A percentile compares a stretch with the other conserved stretches of the same genome.
Conservation (phyloP, 495 filamentous ascomycete genomes). For the Penicillium herquei region DNA sequence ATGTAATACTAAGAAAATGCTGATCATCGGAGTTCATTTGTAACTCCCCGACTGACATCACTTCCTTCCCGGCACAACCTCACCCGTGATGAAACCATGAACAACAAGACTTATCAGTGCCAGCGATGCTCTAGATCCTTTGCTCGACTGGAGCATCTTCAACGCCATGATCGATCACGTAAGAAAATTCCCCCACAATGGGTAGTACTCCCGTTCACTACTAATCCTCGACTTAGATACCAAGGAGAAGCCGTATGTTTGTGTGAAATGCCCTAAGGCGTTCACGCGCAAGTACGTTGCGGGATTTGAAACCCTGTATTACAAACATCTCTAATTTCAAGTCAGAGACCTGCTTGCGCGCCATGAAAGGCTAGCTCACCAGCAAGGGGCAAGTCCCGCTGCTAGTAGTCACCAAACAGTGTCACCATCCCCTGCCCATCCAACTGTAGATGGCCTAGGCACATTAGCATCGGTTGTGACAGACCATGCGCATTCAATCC, state of each 20-base stretch:
- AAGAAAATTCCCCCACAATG: too few species aligned
- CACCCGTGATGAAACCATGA: conserved; percentile 17
- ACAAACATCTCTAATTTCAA: neutral
- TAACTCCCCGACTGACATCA: conserved; percentile 5
- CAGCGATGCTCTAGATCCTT: conserved; percentile 37
- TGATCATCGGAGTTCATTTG: conserved; percentile 6
- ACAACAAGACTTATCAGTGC: conserved; percentile 35
- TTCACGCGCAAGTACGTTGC: conserved; percentile 42
- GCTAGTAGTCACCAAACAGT: conserved; percentile 9
- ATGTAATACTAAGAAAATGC: neutral
- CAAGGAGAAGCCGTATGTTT: conserved; percentile 43
- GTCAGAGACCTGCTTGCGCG: conserved; percentile 37
- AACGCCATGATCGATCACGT: conserved; percentile 46
- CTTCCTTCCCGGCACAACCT: neutral
- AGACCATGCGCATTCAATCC: conserved; percentile 19
- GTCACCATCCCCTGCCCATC: conserved; percentile 21
- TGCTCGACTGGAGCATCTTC: conserved; percentile 43
- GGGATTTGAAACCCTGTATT: neutral
- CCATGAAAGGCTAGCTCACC: conserved; percentile 38
- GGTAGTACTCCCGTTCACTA: too few species aligned
- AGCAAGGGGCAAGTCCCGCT: conserved; percentile 15
- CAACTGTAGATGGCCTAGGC: conserved; percentile 30
- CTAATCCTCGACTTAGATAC: conserved; percentile 32
- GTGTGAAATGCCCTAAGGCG: conserved; percentile 36
- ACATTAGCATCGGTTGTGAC: conserved; percentile 36